Conservation (phyloP, 2,329 filamentous ascomycete species). For the Sarocladium brachiariae region DNA sequence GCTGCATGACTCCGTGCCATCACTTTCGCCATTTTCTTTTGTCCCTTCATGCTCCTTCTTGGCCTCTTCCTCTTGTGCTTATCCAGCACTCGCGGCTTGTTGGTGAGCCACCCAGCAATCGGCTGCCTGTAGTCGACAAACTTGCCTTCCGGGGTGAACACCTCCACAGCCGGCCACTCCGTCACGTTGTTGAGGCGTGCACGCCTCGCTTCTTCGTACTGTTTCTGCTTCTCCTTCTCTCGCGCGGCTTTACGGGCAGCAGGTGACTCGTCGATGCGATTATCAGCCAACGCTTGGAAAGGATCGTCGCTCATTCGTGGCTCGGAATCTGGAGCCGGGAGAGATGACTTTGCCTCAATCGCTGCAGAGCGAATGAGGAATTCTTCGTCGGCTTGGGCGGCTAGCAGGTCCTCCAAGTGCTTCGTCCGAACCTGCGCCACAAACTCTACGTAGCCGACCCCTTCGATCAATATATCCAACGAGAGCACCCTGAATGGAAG, state of each 20-base stretch:
- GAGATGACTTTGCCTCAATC: background rate
- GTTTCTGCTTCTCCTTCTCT: background rate
- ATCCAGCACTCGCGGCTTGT: conserved; percentile 45
- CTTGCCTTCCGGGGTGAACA: conserved; percentile 79
- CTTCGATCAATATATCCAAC: conserved; percentile 82
- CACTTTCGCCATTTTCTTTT: conserved; percentile 30
- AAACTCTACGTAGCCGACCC: conserved; percentile 89
- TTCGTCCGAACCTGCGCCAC: conserved; percentile 69
- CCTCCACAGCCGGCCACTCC: conserved; percentile 66
- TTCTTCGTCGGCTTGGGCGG: background rate
- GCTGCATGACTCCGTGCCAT: background rate
- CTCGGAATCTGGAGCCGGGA: conserved; percentile 10
- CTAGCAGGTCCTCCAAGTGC: conserved; percentile 23
- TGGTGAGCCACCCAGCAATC: conserved; percentile 64
- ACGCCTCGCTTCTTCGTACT: conserved; percentile 16
- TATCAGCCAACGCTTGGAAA: background rate
- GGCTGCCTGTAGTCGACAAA: conserved; percentile 62
- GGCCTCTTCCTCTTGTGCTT: conserved; percentile 50
- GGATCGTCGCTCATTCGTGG: conserved; percentile 13
- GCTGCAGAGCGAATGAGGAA: conserved; percentile 9
- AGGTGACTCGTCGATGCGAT: conserved; percentile 9
- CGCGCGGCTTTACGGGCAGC: conserved; percentile 12
- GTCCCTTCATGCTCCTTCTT: conserved; percentile 62
- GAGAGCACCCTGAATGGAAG: conserved; percentile 76
- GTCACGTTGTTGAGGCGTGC: conserved; percentile 15